Evolutionary conservation across 805 yeast species (phyloP).

Genomic region (Peterozyma xylosa): DNA sequence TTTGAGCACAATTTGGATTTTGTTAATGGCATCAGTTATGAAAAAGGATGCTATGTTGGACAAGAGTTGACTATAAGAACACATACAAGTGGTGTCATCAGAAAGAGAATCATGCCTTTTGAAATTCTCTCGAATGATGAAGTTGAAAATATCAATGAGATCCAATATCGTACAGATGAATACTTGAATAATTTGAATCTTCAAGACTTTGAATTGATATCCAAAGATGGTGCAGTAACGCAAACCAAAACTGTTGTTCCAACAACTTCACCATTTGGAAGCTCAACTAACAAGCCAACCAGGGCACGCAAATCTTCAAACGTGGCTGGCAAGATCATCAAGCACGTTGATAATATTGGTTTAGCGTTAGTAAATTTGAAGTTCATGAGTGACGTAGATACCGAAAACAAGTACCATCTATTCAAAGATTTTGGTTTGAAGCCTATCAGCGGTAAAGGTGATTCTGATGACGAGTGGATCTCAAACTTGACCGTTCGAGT

Average conservation of each 20-base stretch:
- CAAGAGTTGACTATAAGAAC: constrained; percentile 93
- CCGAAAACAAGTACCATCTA: too few species aligned
- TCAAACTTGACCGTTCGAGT: constrained; percentile 29
- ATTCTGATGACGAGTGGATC: not conserved
- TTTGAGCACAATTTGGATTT: constrained; percentile 79
- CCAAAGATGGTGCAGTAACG: not conserved
- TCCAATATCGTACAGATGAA: not conserved
- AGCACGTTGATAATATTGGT: constrained; percentile 53
- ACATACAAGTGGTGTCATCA: constrained; percentile 71
- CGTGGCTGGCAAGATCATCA: constrained; percentile 54
- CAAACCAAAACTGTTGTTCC: not conserved
- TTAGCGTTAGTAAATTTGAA: constrained; percentile 46
- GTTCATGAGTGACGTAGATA: too few species aligned
- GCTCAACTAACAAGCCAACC: constrained; percentile 14
- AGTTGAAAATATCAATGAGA: constrained; percentile 4
- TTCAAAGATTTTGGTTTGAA: too few species aligned
- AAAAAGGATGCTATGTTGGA: constrained; percentile 95
- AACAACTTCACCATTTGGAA: constrained; percentile 33
- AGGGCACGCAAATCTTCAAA: constrained; percentile 27
- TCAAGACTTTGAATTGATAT: not conserved
- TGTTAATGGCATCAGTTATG: constrained; percentile 72
- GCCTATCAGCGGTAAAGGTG: too few species aligned
- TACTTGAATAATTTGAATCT: not conserved
- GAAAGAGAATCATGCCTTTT: constrained; percentile 77
- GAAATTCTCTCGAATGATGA: constrained; percentile 19